Evolutionary conservation across 495 filamentous ascomycete species (phyloP), one percentile per base, ranked within the genome.

Genomic region (Cladorrhinum samala): DNA sequence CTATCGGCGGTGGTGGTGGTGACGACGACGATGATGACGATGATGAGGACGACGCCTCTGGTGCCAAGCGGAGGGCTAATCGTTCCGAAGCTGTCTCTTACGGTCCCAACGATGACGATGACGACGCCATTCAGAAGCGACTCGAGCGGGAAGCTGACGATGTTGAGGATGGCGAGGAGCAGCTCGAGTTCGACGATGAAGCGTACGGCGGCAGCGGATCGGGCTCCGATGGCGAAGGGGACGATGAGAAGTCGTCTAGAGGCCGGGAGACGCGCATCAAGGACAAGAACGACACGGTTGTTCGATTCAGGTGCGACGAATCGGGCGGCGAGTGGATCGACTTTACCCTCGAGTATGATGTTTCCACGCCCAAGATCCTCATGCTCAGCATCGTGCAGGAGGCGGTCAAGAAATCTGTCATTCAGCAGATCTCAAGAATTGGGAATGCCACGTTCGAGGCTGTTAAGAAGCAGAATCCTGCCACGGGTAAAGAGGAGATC

Each of bases 81-180:
- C 80, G 86, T 43, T 69, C 73, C 42, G 87, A 96, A 69, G 87
- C 84, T 30, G 82, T 91, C 7, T 89, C 87, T 11, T 98, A 97
- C 64, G 94, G 87, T 36, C 90, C 80, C 6, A 90, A 90, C 25
- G 92, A 97, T 61, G 92, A 95, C 25, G 94, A 88, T 5, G 93
- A 98, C 65, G 83, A 91, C 57, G 82, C 70, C 17, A 84, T 92
- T 57, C 85, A 76, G 70, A 73, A 64, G 49, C 68, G 75, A 50
- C 70, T 80, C 46, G 73, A 75, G 50, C 75, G 76, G 37, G 77
- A 81, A 43, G 78, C 73, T 2, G 77, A 77, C 9, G 69, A 68
- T 17, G 77, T 75, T 20, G 77, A 78, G 18, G 73, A 78, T 37
- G 62, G 65, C 53, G 67, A 72, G 11, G 79, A 78, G 40, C 52